These are phyloP conservation scores for Sisymbrium altissimum DNA, from an alignment of 345 rosid species.

Conservation along the genomic window DNA sequence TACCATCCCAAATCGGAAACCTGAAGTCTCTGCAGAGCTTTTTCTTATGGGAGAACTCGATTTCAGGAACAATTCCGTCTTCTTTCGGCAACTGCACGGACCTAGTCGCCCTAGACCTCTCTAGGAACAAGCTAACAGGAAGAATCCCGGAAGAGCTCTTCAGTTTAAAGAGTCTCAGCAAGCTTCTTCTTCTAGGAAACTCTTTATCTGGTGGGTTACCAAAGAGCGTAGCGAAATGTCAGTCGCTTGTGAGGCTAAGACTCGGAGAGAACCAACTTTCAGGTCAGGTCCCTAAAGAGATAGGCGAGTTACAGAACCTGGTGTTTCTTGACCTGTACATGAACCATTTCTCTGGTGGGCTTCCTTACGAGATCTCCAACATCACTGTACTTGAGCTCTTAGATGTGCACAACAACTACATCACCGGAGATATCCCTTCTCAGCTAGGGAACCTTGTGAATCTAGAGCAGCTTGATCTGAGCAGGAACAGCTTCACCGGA, in stretches of 20 bases:
- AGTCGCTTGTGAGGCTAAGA: slow-evolving; percentile 81
- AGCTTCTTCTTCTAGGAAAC: slow-evolving; percentile 92
- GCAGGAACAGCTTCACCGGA: slow-evolving; percentile 81
- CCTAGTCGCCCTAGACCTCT: slow-evolving; percentile 74
- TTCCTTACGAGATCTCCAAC: slow-evolving; percentile 73
- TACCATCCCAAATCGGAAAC: slow-evolving; percentile 72
- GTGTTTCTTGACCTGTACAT: slow-evolving; percentile 88
- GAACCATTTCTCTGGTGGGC: slow-evolving; percentile 80
- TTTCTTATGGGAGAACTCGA: slow-evolving; percentile 87
- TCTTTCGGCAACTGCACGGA: slow-evolving; percentile 87
- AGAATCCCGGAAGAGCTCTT: slow-evolving; percentile 82
- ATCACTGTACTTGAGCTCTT: slow-evolving; percentile 78
- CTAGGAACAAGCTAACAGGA: slow-evolving; percentile 85
- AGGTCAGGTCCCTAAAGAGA: slow-evolving; percentile 77
- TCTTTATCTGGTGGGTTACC: slow-evolving; percentile 71
- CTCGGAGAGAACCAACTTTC: slow-evolving; percentile 94
- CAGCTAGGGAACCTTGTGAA: slow-evolving; percentile 89
- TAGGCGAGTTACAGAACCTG: slow-evolving; percentile 81
- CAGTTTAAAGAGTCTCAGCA: slow-evolving; percentile 77
- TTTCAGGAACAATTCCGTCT: slow-evolving; percentile 78
- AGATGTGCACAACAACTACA: slow-evolving; percentile 84
- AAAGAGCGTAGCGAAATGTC: slow-evolving; percentile 59
- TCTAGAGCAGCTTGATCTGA: slow-evolving; percentile 93
- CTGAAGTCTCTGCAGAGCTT: slow-evolving; percentile 78
- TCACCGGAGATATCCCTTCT: slow-evolving; percentile 71